Base-by-base conservation (phyloP, 805 yeast species). In the Yarrowia osloensis region DNA sequence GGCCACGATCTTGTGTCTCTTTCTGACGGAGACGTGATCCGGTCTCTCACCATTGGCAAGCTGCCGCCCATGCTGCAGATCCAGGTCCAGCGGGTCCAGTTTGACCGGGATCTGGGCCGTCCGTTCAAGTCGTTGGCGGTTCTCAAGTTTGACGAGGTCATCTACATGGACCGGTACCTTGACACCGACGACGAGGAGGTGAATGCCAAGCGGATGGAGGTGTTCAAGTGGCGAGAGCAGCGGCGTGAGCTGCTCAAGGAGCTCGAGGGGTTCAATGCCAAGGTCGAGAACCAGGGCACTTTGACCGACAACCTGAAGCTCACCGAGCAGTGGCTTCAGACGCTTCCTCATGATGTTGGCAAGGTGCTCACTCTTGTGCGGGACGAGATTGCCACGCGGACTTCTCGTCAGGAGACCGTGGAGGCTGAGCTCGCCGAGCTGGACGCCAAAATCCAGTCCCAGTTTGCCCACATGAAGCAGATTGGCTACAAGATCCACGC, bases 71-170 rank as follows among this genome's bases (percentile, higher is more conserved):
- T 95, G 62, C 77, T 95, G 59, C 99, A 95, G 75, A 85, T 95
- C 59, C 99, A 95, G 74, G 90, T 95, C 8, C 98, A 93, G 77
- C 82, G 99, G 74, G 98, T 95, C 0, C 90, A 91, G 75, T 95
- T 88, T 75, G 97, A 95, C 74, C 82, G 92, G 52, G 88, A 81
- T 66, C 78, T 84, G 15, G 82, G 87, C 62, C 83, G 88, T 77
- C 91, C 96, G 0, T 90, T 90, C 73, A 95, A 95, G 75, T 88
- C 92, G 2, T 83, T 85, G 49, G 92, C 89, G 67, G 96, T 92
- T 9, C 81, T 95, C 57, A 93, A 93, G 3, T 91, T 92, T 74
- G 85, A 86, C 31, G 90, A 91, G 65, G 85, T 81, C 12, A 77
- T 95, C 9, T 93, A 89, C 75, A 85, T 95, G 84, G 99, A 95